Conservation (phyloP, 108 stramenopile species). For the Phaeodactylum tricornutum region DNA sequence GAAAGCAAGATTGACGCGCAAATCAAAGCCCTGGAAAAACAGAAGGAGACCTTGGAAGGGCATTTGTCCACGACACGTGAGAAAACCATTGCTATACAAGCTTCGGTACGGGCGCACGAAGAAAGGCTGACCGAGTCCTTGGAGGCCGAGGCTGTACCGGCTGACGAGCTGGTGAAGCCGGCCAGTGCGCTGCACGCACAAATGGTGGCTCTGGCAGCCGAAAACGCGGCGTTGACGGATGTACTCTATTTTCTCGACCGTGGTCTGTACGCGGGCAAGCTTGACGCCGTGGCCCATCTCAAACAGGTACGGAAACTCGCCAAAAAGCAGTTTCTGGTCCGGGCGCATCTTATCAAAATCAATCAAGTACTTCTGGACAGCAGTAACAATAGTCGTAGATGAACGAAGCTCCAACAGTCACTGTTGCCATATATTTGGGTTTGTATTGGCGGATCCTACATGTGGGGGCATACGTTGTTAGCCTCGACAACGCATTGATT, state of each 20-base stretch:
- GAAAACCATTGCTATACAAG: constrained; percentile 32
- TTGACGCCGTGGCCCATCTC: constrained; percentile 61
- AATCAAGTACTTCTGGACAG: constrained; percentile 19
- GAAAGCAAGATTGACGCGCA: constrained; percentile 23
- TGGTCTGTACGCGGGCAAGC: constrained; percentile 44
- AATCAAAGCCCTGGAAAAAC: constrained; percentile 29
- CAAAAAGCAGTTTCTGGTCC: constrained; percentile 71
- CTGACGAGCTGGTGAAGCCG: constrained; percentile 41
- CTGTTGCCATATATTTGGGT: too few species aligned
- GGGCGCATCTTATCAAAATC: constrained; percentile 53
- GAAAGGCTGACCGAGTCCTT: constrained; percentile 10
- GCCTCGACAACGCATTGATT: too few species aligned
- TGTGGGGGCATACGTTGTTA: too few species aligned
- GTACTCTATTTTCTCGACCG: constrained; percentile 76
- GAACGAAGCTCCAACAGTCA: too few species aligned
- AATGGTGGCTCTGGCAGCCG: constrained; percentile 61
- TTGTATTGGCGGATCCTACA: too few species aligned
- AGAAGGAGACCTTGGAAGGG: constrained; percentile 23
- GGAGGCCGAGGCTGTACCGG: constrained; percentile 8
- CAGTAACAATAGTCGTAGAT: too few species aligned
- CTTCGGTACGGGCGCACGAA: constrained; percentile 31
- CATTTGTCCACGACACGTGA: constrained; percentile 32
- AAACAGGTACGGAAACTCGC: constrained; percentile 68
- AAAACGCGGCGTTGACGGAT: constrained; percentile 68
- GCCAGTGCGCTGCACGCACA: constrained; percentile 44